phyloP scores from a whole-genome alignment of 2,329 filamentous ascomycete species.

The Dactylellina drechsleri region DNA sequence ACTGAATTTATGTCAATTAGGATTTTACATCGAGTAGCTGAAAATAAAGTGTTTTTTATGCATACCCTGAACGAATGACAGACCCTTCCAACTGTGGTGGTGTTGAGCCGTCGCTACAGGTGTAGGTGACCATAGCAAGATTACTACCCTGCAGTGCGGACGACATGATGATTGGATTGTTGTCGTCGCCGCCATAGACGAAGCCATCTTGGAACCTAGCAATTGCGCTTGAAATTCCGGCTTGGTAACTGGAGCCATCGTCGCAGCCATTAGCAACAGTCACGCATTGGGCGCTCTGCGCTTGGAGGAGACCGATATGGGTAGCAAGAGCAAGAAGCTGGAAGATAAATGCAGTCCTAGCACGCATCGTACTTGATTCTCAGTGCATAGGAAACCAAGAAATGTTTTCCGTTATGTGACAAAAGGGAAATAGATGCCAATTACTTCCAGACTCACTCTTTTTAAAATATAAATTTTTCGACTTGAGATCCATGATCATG shows the following conservation, averaged over 20 bases:
- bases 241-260: constrained; percentile 10
- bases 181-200: constrained; percentile 22
- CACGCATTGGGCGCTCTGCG: constrained; percentile 26
- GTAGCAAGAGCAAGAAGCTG: constrained; percentile 4
- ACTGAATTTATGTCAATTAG: background rate
- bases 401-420: too few species aligned
- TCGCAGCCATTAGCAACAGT: constrained; percentile 28
- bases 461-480: too few species aligned
- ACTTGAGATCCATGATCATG: too few species aligned
- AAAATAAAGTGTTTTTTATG: background rate
- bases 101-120: constrained; percentile 10
- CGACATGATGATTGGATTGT: constrained; percentile 16
- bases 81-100: constrained; percentile 15
- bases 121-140: constrained; percentile 18
- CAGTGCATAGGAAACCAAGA: too few species aligned
- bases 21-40: background rate
- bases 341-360: constrained; percentile 1
- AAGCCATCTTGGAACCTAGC: constrained; percentile 26
- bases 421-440: too few species aligned
- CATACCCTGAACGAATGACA: constrained; percentile 16
- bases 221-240: constrained; percentile 20
- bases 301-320: background rate
- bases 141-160: constrained; percentile 7
- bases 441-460: too few species aligned
- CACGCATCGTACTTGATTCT: background rate